Base-by-base conservation (phyloP, 2,329 filamentous ascomycete species). In the Phyllosticta citribraziliensis region DNA sequence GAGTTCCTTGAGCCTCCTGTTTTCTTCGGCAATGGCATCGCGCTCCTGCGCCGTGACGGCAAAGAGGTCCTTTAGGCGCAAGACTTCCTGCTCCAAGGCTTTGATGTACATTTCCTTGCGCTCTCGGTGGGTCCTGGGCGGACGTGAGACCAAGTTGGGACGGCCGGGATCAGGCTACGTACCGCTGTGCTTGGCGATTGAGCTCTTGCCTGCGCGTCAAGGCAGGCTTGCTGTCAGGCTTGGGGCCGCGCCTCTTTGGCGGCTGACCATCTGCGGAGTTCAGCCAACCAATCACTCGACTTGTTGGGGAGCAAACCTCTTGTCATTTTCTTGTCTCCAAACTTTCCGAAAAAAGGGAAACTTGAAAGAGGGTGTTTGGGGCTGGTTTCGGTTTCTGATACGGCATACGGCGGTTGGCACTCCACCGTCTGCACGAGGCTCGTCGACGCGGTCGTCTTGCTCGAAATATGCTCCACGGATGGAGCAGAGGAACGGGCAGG, bases 71-170 rank as follows among this genome's bases (percentile, higher is more conserved):
- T 95, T 94, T 52, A 97, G 80, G 56, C 91, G 87, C 20, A 95
- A 80, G 5, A 97, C 88, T 75, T 97, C 91, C 70, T 93, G 87
- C 74, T 99, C 94, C 17, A 97, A 83, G 11, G 89, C 86, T 74
- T 95, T 95, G 78, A 97, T 95, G 73, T 97, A 97, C 68, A 91
- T 83, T 75, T 97, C 94, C 74, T 97, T 97, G 66, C 94, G 86
- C 76, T 97, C 94, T 61, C 94, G 91, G 75, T 99, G 94, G 19
- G 94, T 97, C 71, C 94, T 96, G 70, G 0, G 17, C 8, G 3
- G 20, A 62, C 57, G 62, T 47, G 59, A 51, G 58, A 57, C 8
- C 11, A 25, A 47, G 40, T 11, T 55, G 40, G 40, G n/a, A 17
- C 14, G 6, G 17, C 3, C 10, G 6, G 27, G 27, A 24, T 33